Base-by-base conservation (phyloP, 768 basidiomycete genomes). In the Collybia nuda region DNA sequence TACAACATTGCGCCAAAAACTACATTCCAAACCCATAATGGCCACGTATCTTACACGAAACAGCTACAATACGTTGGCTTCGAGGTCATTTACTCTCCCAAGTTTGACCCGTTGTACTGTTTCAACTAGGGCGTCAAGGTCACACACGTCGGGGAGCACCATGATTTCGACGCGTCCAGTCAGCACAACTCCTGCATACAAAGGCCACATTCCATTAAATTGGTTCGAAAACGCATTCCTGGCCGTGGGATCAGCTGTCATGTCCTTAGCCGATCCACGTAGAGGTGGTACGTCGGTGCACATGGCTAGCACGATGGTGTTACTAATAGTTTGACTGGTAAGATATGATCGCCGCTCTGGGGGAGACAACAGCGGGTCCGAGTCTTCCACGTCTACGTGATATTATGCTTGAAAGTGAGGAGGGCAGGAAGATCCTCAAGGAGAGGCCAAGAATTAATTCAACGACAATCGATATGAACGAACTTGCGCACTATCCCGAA, bases 281-380 rank as follows among this genome's bases (percentile, higher is more conserved):
- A 76, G 96, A 63, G 93, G 85, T 55, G 96, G 95, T 93, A 60
- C 65, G 86, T 66, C 12, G 37, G n/a, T 44, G 17, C 28, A 24
- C 35, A 5, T 48, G 32, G 17, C 28, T n/a, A 21, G 18, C 17
- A 40, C 32, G 32, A 32, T 32, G 32, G 32, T 9, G 14, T 32
- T 32, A 32, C 32, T 32, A 32, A 32, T 28, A 22, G 17, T 24
- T 11, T n/a, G 28, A 41, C 39, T 41, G n/a, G 32, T 17, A 53
- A 98, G 95, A 99, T 67, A 93, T 99, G 87, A 81, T 98, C 37
- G 95, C 97, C 9, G 89, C 92, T 4, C 78, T 98, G 7, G 93
- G 92, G 19, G 97, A 98, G 69, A 93, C 93, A 1, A 94, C 96
- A 0, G 90, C 93, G 5, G 87, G 90, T 2, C 77, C 82, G 0